A percentile compares a stretch with the other conserved stretches of the same genome.
phyloP scores from a whole-genome alignment of 768 basidiomycete genomes.

The Auricularia cornea region DNA sequence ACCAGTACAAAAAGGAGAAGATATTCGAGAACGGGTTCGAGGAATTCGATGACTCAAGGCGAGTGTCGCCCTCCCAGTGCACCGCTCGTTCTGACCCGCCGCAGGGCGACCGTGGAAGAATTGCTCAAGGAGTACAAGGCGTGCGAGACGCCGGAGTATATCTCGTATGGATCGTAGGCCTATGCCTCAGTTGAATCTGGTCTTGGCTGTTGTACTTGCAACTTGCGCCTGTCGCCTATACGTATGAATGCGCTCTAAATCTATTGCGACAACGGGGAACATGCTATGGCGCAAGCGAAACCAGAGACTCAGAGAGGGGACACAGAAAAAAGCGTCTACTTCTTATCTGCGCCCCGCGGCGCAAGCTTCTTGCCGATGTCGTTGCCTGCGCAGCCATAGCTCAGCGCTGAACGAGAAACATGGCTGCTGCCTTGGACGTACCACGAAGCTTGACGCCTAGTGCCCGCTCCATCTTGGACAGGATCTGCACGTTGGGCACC shows the following conservation, averaged over 20 bases:
- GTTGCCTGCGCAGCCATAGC: conserved; percentile 35
- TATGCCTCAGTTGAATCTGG: not conserved
- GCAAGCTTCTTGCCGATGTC: conserved; percentile 87
- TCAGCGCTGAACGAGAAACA: not conserved
- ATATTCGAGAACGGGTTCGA: conserved; percentile 90
- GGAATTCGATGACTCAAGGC: conserved; percentile 98
- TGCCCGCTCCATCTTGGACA: conserved; percentile 79
- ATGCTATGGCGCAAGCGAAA: not conserved
- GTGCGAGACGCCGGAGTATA: conserved; percentile 92
- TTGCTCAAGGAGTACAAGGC: conserved; percentile 91
- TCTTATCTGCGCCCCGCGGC: conserved; percentile 28
- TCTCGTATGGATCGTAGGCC: conserved; percentile 48
- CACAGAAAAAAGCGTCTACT: not conserved
- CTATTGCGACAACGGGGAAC: not conserved
- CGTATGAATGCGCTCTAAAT: not conserved
- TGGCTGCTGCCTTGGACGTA: conserved; percentile 27
- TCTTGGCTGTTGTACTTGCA: not conserved
- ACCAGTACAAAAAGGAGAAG: conserved; percentile 95
- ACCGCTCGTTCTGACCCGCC: not conserved
- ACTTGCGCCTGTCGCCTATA: not conserved
- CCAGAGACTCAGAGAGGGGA: not conserved
- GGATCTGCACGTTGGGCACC: conserved; percentile 77
- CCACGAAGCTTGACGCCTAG: conserved; percentile 88
- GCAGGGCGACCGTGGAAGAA: conserved; percentile 77
- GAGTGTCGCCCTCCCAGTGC: conserved; percentile 1